Evolutionary conservation across 2,329 filamentous ascomycete genomes (phyloP).

Genomic region (Alternaria sp.): DNA sequence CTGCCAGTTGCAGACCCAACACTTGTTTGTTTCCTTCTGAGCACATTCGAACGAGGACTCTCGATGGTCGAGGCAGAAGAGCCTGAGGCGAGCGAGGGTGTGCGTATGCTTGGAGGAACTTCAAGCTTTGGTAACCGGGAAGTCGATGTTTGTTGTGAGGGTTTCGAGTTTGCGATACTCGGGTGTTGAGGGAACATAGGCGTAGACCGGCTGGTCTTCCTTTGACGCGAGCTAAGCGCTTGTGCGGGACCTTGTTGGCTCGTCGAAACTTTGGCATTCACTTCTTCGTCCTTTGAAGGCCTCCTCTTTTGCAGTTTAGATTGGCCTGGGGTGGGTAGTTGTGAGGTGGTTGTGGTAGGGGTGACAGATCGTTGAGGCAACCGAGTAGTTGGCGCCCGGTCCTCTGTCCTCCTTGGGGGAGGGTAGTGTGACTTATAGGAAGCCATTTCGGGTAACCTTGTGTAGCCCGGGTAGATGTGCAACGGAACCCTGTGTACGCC

Average conservation of each 20-base stretch:
- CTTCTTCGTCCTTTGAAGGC: conserved; percentile 42
- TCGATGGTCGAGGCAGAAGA: conserved; percentile 56
- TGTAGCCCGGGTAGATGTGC: conserved; percentile 45
- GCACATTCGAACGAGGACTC: conserved; percentile 52
- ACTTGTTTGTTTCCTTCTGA: conserved; percentile 54
- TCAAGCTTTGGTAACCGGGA: conserved; percentile 47
- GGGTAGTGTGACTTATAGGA: conserved; percentile 49
- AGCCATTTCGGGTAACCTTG: conserved; percentile 48
- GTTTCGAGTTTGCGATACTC: conserved; percentile 27
- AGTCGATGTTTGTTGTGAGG: conserved; percentile 31
- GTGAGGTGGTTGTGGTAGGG: conserved; percentile 38
- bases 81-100: conserved; percentile 57
- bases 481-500: conserved; percentile 41
- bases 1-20: conserved; percentile 43
- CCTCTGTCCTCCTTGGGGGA: conserved; percentile 42
- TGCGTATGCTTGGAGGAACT: conserved; percentile 44
- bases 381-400: conserved; percentile 41
- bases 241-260: conserved; percentile 27
- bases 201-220: conserved; percentile 29
- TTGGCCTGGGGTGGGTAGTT: conserved; percentile 32
- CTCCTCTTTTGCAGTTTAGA: conserved; percentile 47
- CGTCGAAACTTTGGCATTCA: conserved; percentile 18
- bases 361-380: conserved; percentile 47
- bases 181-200: conserved; percentile 25
- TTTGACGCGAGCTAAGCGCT: conserved; percentile 30